Conservation (phyloP, 2,329 filamentous ascomycete species). For the Paramyrothecium roridum region DNA sequence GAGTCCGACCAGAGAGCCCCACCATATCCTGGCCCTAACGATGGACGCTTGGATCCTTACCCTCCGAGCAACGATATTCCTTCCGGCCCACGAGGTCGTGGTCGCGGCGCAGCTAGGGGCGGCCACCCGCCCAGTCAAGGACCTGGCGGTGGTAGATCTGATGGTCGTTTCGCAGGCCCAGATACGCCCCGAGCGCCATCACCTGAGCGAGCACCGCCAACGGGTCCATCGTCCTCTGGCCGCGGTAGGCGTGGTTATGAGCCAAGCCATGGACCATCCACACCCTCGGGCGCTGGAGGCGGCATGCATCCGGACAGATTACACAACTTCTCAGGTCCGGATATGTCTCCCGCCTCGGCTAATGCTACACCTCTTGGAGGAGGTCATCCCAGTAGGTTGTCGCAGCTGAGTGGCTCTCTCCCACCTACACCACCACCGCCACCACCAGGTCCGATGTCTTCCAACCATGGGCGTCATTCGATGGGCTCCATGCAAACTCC, state of each 20-base stretch:
- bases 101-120: constrained; percentile 37
- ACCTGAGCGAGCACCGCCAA: constrained; percentile 50
- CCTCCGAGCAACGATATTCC: constrained; percentile 45
- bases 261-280: constrained; percentile 22
- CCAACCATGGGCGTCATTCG: constrained; percentile 24
- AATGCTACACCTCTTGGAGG: constrained; percentile 22
- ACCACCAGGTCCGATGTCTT: constrained; percentile 17
- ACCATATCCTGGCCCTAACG: constrained; percentile 57
- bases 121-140: constrained; percentile 28
- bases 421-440: constrained; percentile 28
- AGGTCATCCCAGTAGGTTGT: constrained; percentile 50
- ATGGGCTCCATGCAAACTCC: constrained; percentile 25
- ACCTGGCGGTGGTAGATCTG: constrained; percentile 32
- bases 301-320: constrained; percentile 38
- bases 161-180: constrained; percentile 36
- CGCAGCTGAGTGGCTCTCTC: constrained; percentile 35
- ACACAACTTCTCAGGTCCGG: constrained; percentile 30
- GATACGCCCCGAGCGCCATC: constrained; percentile 40
- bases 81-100: constrained; percentile 54
- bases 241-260: constrained; percentile 44
- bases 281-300: constrained; percentile 21
- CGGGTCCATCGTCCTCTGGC: constrained; percentile 46
- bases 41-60: constrained; percentile 57
- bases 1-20: constrained; percentile 50
- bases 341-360: constrained; percentile 18